These are phyloP conservation scores for Avena sativa DNA, from an alignment of 176 grass and related monocot genomes.

Conservation along the genomic window DNA sequence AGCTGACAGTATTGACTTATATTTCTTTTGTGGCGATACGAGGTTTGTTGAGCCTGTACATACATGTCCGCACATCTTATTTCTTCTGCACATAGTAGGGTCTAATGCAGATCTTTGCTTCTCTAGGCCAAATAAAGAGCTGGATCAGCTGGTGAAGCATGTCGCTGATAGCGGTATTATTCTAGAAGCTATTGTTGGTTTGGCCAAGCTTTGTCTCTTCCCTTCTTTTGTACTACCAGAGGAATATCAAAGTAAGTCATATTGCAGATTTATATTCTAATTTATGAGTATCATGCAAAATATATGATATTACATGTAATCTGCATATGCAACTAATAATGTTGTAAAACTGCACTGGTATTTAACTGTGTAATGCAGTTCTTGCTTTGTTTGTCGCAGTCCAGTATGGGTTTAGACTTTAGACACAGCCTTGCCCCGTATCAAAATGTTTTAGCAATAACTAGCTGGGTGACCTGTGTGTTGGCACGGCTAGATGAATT, in stretches of 20 bases:
- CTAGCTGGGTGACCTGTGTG: too few relatives aligned
- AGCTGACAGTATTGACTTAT: constrained; percentile 64
- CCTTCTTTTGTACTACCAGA: constrained; percentile 56
- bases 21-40: constrained; percentile 64
- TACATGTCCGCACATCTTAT: constrained; percentile 18
- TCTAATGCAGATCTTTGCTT: constrained; percentile 26
- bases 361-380: background rate
- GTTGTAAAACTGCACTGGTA: constrained; percentile 24
- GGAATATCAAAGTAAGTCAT: constrained; percentile 54
- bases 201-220: constrained; percentile 51
- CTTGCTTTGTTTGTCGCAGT: background rate
- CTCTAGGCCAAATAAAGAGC: constrained; percentile 55
- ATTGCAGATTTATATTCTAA: constrained; percentile 28
- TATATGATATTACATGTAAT: background rate
- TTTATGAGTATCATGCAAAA: background rate
- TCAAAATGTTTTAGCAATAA: background rate
- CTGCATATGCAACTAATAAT: constrained; percentile 6
- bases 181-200: constrained; percentile 52
- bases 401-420: background rate
- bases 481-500: too few relatives aligned
- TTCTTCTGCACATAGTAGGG: constrained; percentile 21
- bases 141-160: constrained; percentile 51
- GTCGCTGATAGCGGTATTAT: constrained; percentile 43
- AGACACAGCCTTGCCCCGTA: background rate
- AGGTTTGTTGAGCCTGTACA: constrained; percentile 44